Conservation (phyloP, 1,139 yeast species). For the Candida dubliniensis region DNA sequence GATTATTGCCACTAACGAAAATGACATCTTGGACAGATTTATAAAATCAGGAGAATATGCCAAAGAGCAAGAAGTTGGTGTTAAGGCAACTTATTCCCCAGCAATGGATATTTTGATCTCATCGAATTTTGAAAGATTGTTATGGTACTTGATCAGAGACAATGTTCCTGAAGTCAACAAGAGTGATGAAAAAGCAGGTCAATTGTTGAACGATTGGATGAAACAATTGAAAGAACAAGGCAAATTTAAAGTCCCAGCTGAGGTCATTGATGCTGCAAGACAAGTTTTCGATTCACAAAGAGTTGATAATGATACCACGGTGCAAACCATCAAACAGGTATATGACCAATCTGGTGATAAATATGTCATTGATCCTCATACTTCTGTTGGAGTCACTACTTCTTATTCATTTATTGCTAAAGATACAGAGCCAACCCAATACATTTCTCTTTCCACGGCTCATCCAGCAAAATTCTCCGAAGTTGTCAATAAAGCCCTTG, state of each 20-base stretch:
- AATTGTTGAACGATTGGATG: conserved; percentile 75
- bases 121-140: conserved; percentile 90
- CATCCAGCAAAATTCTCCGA: conserved; percentile 98
- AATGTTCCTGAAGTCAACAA: conserved; percentile 40
- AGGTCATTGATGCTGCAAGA: conserved; percentile 66
- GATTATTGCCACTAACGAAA: conserved; percentile 92
- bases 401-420: conserved; percentile 59
- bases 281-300: conserved; percentile 73
- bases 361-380: conserved; percentile 93
- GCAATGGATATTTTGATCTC: conserved; percentile 98
- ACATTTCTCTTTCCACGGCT: conserved; percentile 90
- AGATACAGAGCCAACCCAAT: conserved; percentile 39
- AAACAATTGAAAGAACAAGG: conserved; percentile 71
- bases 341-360: conserved; percentile 62
- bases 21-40: conserved; percentile 92
- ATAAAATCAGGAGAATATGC: conserved; percentile 81
- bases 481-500: conserved; percentile 83
- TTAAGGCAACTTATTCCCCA: conserved; percentile 89
- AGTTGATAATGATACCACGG: conserved; percentile 76
- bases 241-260: conserved; percentile 66
- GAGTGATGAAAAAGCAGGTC: conserved; percentile 71
- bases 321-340: conserved; percentile 67
- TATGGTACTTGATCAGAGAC: conserved; percentile 90
- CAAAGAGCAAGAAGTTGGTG: conserved; percentile 57
- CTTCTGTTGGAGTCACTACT: conserved; percentile 90